A percentile compares a stretch with the other conserved stretches of the same genome.
These are phyloP conservation scores for Phytopythium chamaehyphon DNA, from an alignment of 352 stramenopile genomes.

Conservation along the genomic window DNA sequence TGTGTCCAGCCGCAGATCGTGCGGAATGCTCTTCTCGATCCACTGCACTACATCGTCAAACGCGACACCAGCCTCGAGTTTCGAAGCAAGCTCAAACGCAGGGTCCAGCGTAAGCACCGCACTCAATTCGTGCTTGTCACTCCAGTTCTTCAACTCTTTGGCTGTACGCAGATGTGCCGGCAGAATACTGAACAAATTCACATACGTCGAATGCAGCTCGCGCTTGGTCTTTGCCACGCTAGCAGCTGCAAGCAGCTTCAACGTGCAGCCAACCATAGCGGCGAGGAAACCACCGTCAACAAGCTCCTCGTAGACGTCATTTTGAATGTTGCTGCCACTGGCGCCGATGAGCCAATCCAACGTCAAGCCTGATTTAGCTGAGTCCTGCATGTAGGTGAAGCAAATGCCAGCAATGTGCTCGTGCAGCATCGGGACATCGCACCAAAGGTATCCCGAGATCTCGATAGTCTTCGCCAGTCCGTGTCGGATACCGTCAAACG, in stretches of 20 bases:
- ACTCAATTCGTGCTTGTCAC: constrained; percentile 53
- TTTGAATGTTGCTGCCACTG: constrained; percentile 44
- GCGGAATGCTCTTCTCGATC: constrained; percentile 49
- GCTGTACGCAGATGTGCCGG: constrained; percentile 44
- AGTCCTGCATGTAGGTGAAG: constrained; percentile 68
- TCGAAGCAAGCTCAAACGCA: constrained; percentile 51
- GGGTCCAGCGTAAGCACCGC: constrained; percentile 52
- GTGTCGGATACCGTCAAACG: constrained; percentile 50
- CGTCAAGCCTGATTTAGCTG: constrained; percentile 47
- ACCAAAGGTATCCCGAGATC: constrained; percentile 65
- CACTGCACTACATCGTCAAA: constrained; percentile 53
- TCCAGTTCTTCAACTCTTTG: constrained; percentile 61
- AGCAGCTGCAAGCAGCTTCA: constrained; percentile 42
- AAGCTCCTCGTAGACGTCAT: constrained; percentile 59
- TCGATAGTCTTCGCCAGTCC: constrained; percentile 59
- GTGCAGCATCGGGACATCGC: constrained; percentile 79
- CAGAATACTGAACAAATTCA: constrained; percentile 50
- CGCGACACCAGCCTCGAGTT: constrained; percentile 36
- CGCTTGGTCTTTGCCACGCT: constrained; percentile 43
- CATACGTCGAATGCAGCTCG: constrained; percentile 47
- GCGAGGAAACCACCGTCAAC: constrained; percentile 68
- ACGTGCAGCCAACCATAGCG: constrained; percentile 32
- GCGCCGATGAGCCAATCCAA: constrained; percentile 66
- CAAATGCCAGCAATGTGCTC: constrained; percentile 69
- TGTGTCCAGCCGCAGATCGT: constrained; percentile 40